Percentiles rank a stretch among this genome's conserved stretches.
Conservation (phyloP, 1,284 basidiomycete genomes). For the Fistulina hepatica region DNA sequence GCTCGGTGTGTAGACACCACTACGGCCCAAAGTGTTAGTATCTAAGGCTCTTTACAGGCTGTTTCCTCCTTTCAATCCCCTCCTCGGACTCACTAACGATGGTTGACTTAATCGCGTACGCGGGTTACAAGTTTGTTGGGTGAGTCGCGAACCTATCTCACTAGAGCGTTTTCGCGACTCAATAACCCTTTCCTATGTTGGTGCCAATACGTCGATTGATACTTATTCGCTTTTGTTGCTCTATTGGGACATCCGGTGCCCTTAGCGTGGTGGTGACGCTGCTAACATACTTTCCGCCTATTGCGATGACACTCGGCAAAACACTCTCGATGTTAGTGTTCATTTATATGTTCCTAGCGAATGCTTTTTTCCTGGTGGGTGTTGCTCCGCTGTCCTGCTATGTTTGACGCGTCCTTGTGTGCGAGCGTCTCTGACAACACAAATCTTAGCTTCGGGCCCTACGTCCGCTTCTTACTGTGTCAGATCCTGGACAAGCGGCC, state of each 20-base stretch:
- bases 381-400: too few relatives aligned
- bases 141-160: constrained; percentile 25
- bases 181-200: constrained; percentile 1
- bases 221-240: too few relatives aligned
- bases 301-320: constrained; percentile 44
- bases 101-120: constrained; percentile 71
- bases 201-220: constrained; percentile 47
- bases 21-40: constrained; percentile 64
- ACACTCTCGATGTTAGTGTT: constrained; percentile 67
- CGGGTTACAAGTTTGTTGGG: constrained; percentile 98
- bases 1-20: constrained; percentile 35
- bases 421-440: too few relatives aligned
- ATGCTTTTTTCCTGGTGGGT: constrained; percentile 94
- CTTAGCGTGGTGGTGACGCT: too few relatives aligned
- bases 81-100: constrained; percentile 36
- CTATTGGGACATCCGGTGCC: too few relatives aligned
- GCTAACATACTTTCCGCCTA: constrained; percentile 43
- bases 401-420: too few relatives aligned
- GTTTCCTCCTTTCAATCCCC: constrained; percentile 13
- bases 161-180: background rate
- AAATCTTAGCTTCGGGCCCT: too few relatives aligned
- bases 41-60: constrained; percentile 43
- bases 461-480: too few relatives aligned
- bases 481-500: too few relatives aligned
- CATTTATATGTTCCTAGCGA: constrained; percentile 78